phyloP scores from a whole-genome alignment of 768 basidiomycete genomes.

The Psilocybe azurescens region DNA sequence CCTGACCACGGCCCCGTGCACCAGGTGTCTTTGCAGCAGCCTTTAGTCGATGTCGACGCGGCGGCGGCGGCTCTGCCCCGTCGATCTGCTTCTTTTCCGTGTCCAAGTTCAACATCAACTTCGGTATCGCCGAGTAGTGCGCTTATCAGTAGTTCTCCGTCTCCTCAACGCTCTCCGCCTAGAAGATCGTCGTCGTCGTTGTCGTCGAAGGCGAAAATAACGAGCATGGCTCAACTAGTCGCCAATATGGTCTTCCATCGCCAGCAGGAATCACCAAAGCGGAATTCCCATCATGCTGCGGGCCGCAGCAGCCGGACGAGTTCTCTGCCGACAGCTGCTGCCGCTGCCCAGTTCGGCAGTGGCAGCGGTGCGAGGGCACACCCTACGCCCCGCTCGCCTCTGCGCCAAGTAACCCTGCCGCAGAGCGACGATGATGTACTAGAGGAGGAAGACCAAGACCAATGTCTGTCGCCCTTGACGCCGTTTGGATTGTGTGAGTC shows the following conservation, averaged over 20 bases:
- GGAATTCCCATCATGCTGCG: neutral
- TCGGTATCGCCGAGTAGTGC: too few relatives aligned
- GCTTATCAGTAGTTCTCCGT: neutral
- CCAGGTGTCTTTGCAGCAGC: neutral
- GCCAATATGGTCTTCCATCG: conserved; percentile 45
- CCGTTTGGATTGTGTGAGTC: conserved; percentile 21
- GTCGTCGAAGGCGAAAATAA: conserved; percentile 29
- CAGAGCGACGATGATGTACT: conserved; percentile 6
- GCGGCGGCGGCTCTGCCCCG: neutral
- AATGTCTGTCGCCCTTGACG: conserved; percentile 15
- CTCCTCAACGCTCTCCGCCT: neutral
- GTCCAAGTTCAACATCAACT: neutral
- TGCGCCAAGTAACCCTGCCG: conserved; percentile 26
- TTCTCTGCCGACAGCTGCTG: neutral
- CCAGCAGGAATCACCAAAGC: conserved; percentile 25
- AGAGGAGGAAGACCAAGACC: conserved; percentile 11
- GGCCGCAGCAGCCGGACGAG: neutral
- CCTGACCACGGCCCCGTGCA: neutral
- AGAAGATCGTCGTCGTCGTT: conserved; percentile 8
- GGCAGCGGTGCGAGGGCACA: neutral
- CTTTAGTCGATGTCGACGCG: neutral
- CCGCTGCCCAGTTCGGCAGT: neutral
- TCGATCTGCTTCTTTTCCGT: neutral
- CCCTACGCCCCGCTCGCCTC: conserved; percentile 26
- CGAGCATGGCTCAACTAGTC: conserved; percentile 42